Evolutionary conservation across 805 yeast genomes (phyloP), one percentile per base, ranked within the genome.

Genomic region (Candida multigemmis): DNA sequence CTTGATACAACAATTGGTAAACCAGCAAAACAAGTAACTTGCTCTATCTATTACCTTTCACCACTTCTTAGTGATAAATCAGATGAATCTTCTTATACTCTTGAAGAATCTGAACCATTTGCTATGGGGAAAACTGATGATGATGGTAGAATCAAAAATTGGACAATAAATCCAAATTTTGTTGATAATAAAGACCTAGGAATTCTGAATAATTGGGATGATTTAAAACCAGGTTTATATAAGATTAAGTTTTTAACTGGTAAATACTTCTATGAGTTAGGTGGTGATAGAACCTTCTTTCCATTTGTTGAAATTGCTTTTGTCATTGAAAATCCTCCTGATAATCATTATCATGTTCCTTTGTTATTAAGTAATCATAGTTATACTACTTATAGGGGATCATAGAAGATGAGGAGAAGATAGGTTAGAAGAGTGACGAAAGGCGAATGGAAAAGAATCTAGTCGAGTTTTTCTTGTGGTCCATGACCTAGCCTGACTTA

Each of bases 381-480:
- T 18, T 87, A 86, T 56, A 74, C 94, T 5, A 87, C 96, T 0
- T 87, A 87, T 57, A 68, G 96, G 31, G 97, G 97, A 2, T 74
- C 82, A 44, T 79, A 38, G 26, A 13, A 14, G 7, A 12, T 14
- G 19, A 25, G 9, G 16, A 4, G 14, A 11, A 23, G 13, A 14
- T 25, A 4, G 19, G 20, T 13, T 25, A 20, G 5, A 19, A 12
- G 7, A 15, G 12, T 20, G 12, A 10, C 6, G 12, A 7, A 14
- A 12, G 5, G 20, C 7, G 15, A 25, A 25, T 9, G n/a, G n/a
- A n/a, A n/a, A n/a, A n/a, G n/a, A n/a, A n/a, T n/a, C n/a, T n/a
- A n/a, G n/a, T n/a, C n/a, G n/a, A n/a, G n/a, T n/a, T n/a, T n/a
- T n/a, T n/a, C n/a, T n/a, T n/a, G n/a, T n/a, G n/a, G n/a, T n/a